phyloP scores from a whole-genome alignment of 1,284 basidiomycete genomes.

The Ceratobasidium theobromae region DNA sequence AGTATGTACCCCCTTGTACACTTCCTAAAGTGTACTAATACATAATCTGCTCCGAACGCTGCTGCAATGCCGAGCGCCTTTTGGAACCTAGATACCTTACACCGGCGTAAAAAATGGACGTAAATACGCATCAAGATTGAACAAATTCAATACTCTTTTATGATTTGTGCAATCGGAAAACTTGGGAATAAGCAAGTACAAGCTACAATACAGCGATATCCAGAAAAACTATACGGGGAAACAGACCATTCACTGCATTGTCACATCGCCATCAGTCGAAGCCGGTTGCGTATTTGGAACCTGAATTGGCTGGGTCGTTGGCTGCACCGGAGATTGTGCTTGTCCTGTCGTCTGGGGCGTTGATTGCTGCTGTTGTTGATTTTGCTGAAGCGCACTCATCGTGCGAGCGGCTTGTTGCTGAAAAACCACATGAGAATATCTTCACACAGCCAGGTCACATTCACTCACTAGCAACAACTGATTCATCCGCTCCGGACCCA shows the following conservation, averaged over 20 bases:
- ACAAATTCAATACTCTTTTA: too few species aligned
- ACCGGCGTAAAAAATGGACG: too few species aligned
- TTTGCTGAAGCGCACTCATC: slow-evolving; percentile 6
- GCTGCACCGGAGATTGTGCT: background rate
- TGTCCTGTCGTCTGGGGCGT: background rate
- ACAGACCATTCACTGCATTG: slow-evolving; percentile 8
- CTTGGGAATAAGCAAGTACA: background rate
- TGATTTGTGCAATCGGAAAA: too few species aligned
- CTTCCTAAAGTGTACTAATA: too few species aligned
- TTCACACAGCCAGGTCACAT: too few species aligned
- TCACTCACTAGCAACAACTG: slow-evolving; percentile 18
- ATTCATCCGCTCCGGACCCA: slow-evolving; percentile 25
- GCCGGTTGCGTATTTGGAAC: slow-evolving; percentile 10
- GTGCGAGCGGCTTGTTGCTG: slow-evolving; percentile 23
- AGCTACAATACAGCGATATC: background rate
- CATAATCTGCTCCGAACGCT: too few species aligned
- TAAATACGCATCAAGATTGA: too few species aligned
- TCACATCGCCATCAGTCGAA: slow-evolving; percentile 12
- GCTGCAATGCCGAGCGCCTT: too few species aligned
- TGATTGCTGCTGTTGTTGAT: slow-evolving; percentile 15
- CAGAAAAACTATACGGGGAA: too few species aligned
- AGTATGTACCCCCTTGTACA: too few species aligned
- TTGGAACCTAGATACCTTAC: too few species aligned
- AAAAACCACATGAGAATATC: background rate
- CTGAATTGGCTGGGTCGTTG: slow-evolving; percentile 13